Percentiles rank a stretch among this genome's conserved stretches.
Conservation (phyloP, 495 filamentous ascomycete species). For the Podospora anserina region DNA sequence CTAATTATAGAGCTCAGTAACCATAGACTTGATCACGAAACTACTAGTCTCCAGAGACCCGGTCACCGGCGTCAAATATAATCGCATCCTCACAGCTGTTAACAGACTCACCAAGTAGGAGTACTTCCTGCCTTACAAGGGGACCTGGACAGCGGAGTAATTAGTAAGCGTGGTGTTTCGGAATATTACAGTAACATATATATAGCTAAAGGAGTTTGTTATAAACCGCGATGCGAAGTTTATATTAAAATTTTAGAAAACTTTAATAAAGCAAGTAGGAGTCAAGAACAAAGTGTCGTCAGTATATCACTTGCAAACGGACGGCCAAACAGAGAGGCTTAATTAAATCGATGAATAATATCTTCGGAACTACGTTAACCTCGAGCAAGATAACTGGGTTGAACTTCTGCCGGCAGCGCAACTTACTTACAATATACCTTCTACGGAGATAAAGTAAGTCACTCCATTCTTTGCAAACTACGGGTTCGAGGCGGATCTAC, state of each 20-base stretch:
- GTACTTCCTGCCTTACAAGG: not conserved
- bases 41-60: not conserved
- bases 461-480: constrained; percentile 9
- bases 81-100: not conserved
- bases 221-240: not conserved
- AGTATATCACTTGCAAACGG: constrained; percentile 27
- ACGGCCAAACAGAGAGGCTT: constrained; percentile 13
- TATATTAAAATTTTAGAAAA: not conserved
- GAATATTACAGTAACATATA: not conserved
- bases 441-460: constrained; percentile 1
- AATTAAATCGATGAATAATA: constrained; percentile 21
- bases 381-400: constrained; percentile 16
- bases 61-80: not conserved
- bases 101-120: not conserved
- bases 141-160: not conserved
- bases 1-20: not conserved
- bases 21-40: not conserved
- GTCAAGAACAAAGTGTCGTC: constrained; percentile 27
- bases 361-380: constrained; percentile 9
- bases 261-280: not conserved
- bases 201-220: too few species aligned
- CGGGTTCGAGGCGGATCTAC: not conserved
- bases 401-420: constrained; percentile 13
- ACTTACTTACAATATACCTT: constrained; percentile 10
- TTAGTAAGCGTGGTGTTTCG: not conserved